These are phyloP conservation scores for Beauveria caledonica DNA, from an alignment of 2,329 filamentous ascomycete genomes.

Conservation along the genomic window DNA sequence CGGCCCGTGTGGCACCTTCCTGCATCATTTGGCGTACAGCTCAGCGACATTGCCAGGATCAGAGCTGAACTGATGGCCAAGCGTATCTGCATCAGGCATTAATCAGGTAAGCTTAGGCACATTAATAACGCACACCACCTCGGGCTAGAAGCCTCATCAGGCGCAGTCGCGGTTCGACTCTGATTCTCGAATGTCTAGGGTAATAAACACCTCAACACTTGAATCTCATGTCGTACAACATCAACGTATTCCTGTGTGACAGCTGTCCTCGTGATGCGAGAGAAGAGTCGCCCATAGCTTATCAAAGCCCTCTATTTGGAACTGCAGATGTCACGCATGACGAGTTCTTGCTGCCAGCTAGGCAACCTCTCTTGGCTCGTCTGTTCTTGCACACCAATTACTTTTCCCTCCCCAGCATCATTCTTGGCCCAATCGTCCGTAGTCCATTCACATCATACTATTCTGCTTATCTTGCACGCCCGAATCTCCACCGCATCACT, in stretches of 20 bases:
- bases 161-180: not conserved
- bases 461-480: constrained; percentile 29
- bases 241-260: not conserved
- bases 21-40: not conserved
- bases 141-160: not conserved
- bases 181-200: not conserved
- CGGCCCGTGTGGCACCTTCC: too few species aligned
- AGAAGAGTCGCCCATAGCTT: not conserved
- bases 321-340: not conserved
- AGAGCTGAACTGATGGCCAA: too few species aligned
- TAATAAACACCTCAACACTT: not conserved
- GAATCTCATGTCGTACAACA: not conserved
- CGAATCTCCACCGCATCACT: constrained; percentile 50
- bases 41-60: not conserved
- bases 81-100: not conserved
- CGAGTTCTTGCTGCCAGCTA: too few species aligned
- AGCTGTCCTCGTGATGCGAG: not conserved
- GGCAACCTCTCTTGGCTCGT: too few species aligned
- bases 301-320: not conserved
- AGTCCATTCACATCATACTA: not conserved
- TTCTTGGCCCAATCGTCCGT: not conserved
- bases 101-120: not conserved
- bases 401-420: not conserved
- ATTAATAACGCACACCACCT: not conserved
- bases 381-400: not conserved